Evolutionary conservation across 495 filamentous ascomycete species (phyloP).

Genomic region (Trypethelium eluteriae): DNA sequence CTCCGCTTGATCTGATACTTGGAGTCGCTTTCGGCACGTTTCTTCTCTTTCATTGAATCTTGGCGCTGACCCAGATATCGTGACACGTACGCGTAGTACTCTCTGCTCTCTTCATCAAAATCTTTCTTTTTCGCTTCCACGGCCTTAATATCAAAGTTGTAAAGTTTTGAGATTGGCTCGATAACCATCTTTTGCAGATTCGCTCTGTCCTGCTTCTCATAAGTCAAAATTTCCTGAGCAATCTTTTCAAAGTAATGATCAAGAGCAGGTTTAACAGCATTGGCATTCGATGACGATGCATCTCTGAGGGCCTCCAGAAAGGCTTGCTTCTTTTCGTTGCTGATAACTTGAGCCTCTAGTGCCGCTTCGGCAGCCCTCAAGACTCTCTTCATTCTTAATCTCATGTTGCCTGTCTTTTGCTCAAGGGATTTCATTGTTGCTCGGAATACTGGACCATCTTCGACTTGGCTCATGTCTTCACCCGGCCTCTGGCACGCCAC

Average conservation of each 20-base stretch:
- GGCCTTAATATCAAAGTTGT: conserved; percentile 94
- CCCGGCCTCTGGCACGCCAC: conserved; percentile 76
- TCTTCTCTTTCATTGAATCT: conserved; percentile 95
- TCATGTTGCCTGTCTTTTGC: conserved; percentile 94
- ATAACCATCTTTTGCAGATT: conserved; percentile 91
- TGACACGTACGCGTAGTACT: conserved; percentile 91
- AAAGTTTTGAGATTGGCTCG: conserved; percentile 84
- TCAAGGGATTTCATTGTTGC: conserved; percentile 96
- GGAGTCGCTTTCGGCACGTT: conserved; percentile 82
- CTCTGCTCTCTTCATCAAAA: conserved; percentile 95
- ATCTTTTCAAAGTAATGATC: conserved; percentile 99
- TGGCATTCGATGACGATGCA: conserved; percentile 81
- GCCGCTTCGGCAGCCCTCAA: conserved; percentile 84
- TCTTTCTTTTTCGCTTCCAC: conserved; percentile 95
- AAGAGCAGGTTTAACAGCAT: conserved; percentile 88
- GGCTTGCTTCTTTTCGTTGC: conserved; percentile 71
- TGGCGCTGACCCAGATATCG: conserved; percentile 91
- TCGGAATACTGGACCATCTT: conserved; percentile 92
- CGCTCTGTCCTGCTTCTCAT: conserved; percentile 72
- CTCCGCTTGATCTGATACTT: conserved; percentile 93
- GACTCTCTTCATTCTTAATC: conserved; percentile 88
- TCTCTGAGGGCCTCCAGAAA: conserved; percentile 88
- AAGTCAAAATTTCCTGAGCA: conserved; percentile 77
- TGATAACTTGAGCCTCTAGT: conserved; percentile 65
- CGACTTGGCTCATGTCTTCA: conserved; percentile 76